Base-by-base conservation (phyloP, 1,284 basidiomycete species). In the Tilletia setariae region DNA sequence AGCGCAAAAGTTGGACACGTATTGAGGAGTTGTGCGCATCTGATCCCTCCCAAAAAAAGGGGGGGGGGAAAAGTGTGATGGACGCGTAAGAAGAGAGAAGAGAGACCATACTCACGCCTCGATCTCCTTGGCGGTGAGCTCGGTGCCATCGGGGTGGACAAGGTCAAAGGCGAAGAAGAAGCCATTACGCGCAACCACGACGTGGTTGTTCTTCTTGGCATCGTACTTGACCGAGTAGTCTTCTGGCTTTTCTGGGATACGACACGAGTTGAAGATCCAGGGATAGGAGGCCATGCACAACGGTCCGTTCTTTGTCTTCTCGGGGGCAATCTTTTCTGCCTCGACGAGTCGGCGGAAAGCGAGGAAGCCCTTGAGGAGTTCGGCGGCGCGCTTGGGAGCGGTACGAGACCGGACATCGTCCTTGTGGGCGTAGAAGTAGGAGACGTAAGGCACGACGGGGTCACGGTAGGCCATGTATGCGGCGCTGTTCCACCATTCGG, bases 401-500 rank as follows among this genome's bases (percentile, higher is more conserved):
- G 72, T 75, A 8, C 69, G 70, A 46, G 76, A 71, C 6, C 70
- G 69, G 53, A 64, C 69, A 72, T 80, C 91, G 69, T 90, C 87
- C 73, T 90, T 84, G 83, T 98, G 94, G 13, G 94, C 87, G 83
- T 94, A 98, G 85, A 91, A 98, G 86, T 98, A 98, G 86, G 90
- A 93, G 78, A 96, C 93, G 78, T 90, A 92, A 25, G 95, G 93
- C 30, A 97, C 90, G 44, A 97, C 91, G 4, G 94, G 90, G 76
- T 96, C 92, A 62, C 92, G 87, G 71, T 80, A 79, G 46, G 70
- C 70, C 74, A 82, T 82, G 80, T 87, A 87, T 28, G 94, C 94
- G 9, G 84, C 87, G 51, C 97, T 92, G 84, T 98, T 96, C 95
- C 95, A 99, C 95, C 95, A 98, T 68, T 96, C 93, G 67, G 87